Conservation (phyloP, 2,329 filamentous ascomycete genomes). For the Hymenoscyphus repandus region DNA sequence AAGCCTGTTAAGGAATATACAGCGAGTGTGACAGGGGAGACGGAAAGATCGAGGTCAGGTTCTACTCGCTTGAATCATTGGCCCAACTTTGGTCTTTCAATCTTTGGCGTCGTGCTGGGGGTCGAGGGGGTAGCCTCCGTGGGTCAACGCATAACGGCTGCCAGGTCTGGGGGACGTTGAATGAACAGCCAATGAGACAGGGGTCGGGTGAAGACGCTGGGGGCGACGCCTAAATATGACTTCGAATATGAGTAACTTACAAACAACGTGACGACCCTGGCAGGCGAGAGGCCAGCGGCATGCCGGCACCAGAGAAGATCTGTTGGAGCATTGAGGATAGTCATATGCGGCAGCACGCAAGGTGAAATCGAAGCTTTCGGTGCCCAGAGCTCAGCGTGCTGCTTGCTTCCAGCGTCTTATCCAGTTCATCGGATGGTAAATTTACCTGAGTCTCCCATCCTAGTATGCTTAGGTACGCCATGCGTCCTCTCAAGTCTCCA, state of each 20-base stretch:
- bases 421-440: conserved; percentile 8
- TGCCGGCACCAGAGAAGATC: conserved; percentile 2
- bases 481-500: not conserved
- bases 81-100: no score
- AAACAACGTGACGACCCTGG: conserved; percentile 18
- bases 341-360: not conserved
- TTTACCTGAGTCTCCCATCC: not conserved
- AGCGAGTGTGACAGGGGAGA: conserved; percentile 21
- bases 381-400: not conserved
- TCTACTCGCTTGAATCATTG: conserved; percentile 22
- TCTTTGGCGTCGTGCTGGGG: no score
- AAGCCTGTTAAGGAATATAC: conserved; percentile 21
- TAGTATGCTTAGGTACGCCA: not conserved
- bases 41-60: conserved; percentile 29
- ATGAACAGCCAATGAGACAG: conserved; percentile 16
- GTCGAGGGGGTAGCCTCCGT: conserved; percentile 19
- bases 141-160: conserved; percentile 29
- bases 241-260: conserved; percentile 7
- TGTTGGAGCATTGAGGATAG: conserved; percentile 9
- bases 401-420: not conserved
- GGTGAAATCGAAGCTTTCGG: not conserved
- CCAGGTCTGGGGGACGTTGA: conserved; percentile 17
- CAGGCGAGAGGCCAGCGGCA: not conserved
- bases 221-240: not conserved
- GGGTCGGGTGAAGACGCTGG: not conserved